Base-by-base conservation (phyloP, 2,329 filamentous ascomycete species). In the Scedosporium minutisporum region DNA sequence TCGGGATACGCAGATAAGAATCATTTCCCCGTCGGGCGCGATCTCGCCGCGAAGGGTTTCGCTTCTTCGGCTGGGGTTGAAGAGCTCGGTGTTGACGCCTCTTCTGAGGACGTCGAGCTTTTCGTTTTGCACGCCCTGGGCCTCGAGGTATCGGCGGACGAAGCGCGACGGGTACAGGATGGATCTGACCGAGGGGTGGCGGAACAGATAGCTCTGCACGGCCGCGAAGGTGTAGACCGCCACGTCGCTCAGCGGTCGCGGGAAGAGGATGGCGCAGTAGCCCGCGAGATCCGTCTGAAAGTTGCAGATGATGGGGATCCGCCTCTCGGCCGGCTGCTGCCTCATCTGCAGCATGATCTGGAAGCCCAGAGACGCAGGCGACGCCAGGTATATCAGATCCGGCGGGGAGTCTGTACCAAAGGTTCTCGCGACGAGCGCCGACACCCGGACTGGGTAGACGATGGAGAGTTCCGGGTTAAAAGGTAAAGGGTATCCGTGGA, bases 401-500 rank as follows among this genome's bases (percentile, higher is more conserved):
- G 87, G 87, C 2, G 76, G 74, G 1, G 68, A 65, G 62, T 74
- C 72, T 41, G 70, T 69, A 48, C 82, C 78, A 70, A 88, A 89
- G 0, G 86, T 86, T 57, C 79, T 78, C 4, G 76, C 74, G 71
- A 84, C 88, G 44, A 90, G 74, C 3, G 81, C 76, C 3, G 84
- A 85, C 38, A 89, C 78, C 23, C 85, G 82, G 63, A 89, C 86
- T 0, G 87, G 87, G 65, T 89, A 89, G 12, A 86, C 87, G 25
- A 90, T 81, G 7, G 86, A 87, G 57, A 90, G 78, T 67, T 89
- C 86, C 0, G 86, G 87, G 71, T 89, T 89, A 74, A 89, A 89
- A 0, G 87, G 87, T 1, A 90, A 73, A 5, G 86, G 85, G 66
- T 86, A 87, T 16, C 87, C 87, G 18, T 80, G 78, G 1, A 89